Conservation (phyloP, 768 basidiomycete genomes). For the Panus rudis region DNA sequence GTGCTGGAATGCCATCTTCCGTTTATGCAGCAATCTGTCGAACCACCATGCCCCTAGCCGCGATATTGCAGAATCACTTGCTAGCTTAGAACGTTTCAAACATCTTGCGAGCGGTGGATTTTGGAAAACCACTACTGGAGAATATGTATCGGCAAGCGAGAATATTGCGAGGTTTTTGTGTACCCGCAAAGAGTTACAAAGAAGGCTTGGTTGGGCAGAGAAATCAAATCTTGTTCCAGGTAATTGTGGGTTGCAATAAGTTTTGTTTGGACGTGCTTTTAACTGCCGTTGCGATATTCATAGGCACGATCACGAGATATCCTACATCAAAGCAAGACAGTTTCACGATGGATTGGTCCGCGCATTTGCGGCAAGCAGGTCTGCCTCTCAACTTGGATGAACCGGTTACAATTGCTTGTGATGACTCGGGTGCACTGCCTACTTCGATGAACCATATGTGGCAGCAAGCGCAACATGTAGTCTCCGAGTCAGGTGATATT, state of each 20-base stretch:
- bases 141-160: slow-evolving; percentile 11
- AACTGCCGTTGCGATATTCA: not conserved
- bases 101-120: slow-evolving; percentile 19
- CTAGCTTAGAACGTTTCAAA: slow-evolving; percentile 17
- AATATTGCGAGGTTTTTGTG: slow-evolving; percentile 10
- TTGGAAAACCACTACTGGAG: slow-evolving; percentile 5
- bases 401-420: no score
- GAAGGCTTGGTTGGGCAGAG: slow-evolving; percentile 20
- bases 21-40: slow-evolving; percentile 30
- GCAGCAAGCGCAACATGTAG: not conserved
- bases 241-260: not conserved
- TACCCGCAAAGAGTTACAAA: slow-evolving; percentile 12
- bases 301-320: not conserved
- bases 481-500: not conserved
- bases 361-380: no score
- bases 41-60: slow-evolving; percentile 35
- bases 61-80: slow-evolving; percentile 12
- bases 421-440: no score
- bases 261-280: not conserved
- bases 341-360: no score
- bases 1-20: slow-evolving; percentile 36
- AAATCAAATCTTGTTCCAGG: no score
- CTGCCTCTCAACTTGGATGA: no score
- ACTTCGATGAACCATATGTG: no score
- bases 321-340: no score